Base-by-base conservation (phyloP, 2,329 filamentous ascomycete genomes). In the Phaeosphaeriaceae sp. region DNA sequence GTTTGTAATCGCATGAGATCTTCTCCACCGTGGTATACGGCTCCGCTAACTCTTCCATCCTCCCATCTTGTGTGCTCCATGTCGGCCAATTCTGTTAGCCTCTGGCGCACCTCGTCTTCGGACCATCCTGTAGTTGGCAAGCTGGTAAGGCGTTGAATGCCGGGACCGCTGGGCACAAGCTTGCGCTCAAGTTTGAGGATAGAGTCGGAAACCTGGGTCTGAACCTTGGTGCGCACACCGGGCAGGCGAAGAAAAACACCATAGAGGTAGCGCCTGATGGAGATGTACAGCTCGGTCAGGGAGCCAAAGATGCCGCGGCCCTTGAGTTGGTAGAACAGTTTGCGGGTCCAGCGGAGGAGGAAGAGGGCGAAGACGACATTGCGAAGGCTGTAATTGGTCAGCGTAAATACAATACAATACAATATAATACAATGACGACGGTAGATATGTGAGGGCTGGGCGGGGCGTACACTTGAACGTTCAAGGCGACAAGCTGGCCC, bases 51-150 rank as follows among this genome's bases (percentile, higher is more conserved):
- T 58, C 85, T 87, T 7, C 94, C 94, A 73, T 97, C 93, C 76
- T 99, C 94, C 94, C 94, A 99, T 58, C 89, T 84, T 2, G 92
- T 96, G 75, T 97, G 94, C 65, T 97, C 88, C 89, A 99, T 89
- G 40, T 82, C 86, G 13, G 87, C 86, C 60, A 99, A 80, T 60
- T 85, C 84, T 52, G 87, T 84, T 54, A 99, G 82, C 79, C 97
- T 93, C 52, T 85, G 83, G 61, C 86, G 84, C 34, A 99, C 83
- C 55, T 87, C 85, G 15, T 97, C 92, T 34, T 87, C 81, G 20
- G 83, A 81, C 87, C 92, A 90, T 70, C 92, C 93, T 68, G 93
- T 86, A 71, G 88, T 88, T 4, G 94, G 94, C 13, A 99, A 80
- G 5, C 82, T 80, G 20, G 90, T 79, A 74, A 94, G 89, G 56